These are phyloP conservation scores for Trichoderma sp. DNA, from an alignment of 2,329 filamentous ascomycete species.

Conservation along the genomic window DNA sequence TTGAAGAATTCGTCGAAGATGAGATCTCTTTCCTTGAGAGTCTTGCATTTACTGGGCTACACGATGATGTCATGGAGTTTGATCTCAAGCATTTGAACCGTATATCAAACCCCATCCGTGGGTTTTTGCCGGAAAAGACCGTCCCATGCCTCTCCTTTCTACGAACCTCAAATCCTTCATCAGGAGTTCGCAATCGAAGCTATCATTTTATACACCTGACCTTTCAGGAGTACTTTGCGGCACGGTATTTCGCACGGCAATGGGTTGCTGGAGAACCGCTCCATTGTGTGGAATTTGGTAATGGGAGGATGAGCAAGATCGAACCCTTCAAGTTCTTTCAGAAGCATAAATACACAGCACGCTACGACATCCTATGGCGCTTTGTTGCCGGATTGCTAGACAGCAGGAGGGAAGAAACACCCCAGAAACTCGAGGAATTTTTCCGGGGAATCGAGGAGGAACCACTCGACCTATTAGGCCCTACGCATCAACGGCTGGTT, in stretches of 20 bases:
- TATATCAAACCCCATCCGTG: background rate
- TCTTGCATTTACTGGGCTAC: background rate
- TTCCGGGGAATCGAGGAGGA: background rate
- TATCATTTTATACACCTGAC: conserved; percentile 44
- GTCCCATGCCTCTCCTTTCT: background rate
- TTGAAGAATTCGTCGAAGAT: background rate
- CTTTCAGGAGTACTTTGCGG: conserved; percentile 42
- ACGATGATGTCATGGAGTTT: background rate
- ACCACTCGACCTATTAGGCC: background rate
- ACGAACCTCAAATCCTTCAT: background rate
- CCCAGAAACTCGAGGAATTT: background rate
- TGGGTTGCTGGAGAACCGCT: background rate
- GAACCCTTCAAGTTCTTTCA: background rate
- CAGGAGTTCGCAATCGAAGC: conserved; percentile 21
- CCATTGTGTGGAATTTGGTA: background rate
- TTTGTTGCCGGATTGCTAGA: conserved; percentile 9
- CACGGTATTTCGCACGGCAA: background rate
- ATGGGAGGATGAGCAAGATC: too few relatives aligned
- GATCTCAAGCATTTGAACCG: background rate
- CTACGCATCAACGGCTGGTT: background rate
- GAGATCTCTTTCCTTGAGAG: background rate
- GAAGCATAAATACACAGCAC: background rate
- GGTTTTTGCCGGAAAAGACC: background rate
- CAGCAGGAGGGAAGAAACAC: background rate
- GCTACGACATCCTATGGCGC: background rate